A percentile compares a stretch with the other conserved stretches of the same genome.
phyloP scores from a whole-genome alignment of 2,329 filamentous ascomycete genomes.

The Fusarium sp. region DNA sequence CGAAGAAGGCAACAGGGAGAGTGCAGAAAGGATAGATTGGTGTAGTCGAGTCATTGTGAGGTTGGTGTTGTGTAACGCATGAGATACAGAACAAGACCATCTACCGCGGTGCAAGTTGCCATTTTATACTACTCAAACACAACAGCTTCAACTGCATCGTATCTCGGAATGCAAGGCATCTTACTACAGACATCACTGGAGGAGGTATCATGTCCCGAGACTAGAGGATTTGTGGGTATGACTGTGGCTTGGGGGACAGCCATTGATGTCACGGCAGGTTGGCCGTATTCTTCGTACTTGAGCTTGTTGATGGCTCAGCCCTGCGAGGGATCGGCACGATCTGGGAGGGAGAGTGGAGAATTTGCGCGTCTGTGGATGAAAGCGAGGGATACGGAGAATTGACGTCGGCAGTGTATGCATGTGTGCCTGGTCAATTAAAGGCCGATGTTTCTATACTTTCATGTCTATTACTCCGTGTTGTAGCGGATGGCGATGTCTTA shows the following conservation, averaged over 20 bases:
- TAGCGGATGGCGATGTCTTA: neutral
- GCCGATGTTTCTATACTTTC: neutral
- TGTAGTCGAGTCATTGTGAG: conserved; percentile 20
- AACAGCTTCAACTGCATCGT: neutral
- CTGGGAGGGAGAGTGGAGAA: neutral
- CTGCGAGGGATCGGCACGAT: conserved; percentile 6
- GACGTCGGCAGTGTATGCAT: neutral
- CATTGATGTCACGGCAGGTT: conserved; percentile 7
- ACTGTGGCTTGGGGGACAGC: neutral
- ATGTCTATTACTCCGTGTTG: neutral
- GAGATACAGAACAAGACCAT: neutral
- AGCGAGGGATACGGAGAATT: conserved; percentile 1
- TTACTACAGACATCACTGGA: neutral
- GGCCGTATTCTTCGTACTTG: conserved; percentile 33
- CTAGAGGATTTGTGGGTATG: neutral
- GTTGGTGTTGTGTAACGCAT: neutral
- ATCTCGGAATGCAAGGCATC: neutral
- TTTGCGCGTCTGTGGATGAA: neutral
- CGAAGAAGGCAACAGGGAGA: neutral
- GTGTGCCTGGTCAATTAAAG: neutral
- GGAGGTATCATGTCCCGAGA: conserved; percentile 34
- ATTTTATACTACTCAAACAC: conserved; percentile 14
- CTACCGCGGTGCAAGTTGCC: neutral
- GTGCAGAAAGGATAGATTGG: conserved; percentile 5
- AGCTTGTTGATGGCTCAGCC: conserved; percentile 12